Percentiles rank a stretch among this genome's conserved stretches.
These are phyloP conservation scores for Castanea sativa DNA, from an alignment of 306 rosid genomes.

Conservation along the genomic window DNA sequence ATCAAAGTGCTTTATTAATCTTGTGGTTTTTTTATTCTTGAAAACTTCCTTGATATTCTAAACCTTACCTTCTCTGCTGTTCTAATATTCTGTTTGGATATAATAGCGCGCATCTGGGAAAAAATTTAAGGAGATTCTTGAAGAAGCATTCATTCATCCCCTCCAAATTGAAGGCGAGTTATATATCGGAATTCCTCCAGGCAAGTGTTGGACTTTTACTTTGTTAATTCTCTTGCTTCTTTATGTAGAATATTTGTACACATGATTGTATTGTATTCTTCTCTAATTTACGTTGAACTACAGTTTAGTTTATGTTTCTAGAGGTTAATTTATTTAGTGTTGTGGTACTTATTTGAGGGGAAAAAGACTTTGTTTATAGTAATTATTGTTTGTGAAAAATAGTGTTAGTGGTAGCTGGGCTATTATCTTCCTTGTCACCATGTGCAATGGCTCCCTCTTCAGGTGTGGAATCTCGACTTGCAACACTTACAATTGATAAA, in stretches of 20 bases:
- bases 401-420: background rate
- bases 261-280: background rate
- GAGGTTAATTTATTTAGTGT: background rate
- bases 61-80: slow-evolving; percentile 17
- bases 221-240: slow-evolving; percentile 1
- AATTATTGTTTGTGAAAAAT: background rate
- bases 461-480: slow-evolving; percentile 98
- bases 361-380: background rate
- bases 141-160: slow-evolving; percentile 82
- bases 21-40: background rate
- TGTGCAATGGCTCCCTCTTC: slow-evolving; percentile 14
- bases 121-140: slow-evolving; percentile 90
- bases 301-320: background rate
- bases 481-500: slow-evolving; percentile 62
- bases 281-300: background rate
- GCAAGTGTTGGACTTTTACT: slow-evolving; percentile 37
- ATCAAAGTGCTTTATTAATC: background rate
- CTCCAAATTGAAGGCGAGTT: slow-evolving; percentile 87
- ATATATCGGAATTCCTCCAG: slow-evolving; percentile 93
- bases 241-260: background rate
- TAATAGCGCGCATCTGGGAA: slow-evolving; percentile 85
- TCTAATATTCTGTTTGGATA: slow-evolving; percentile 37
- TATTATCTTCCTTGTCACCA: slow-evolving; percentile 14
- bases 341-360: too few species aligned
- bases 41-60: background rate